Evolutionary conservation across 176 grass and related monocot species (phyloP), one percentile per base, ranked within the genome.

Genomic region (Calamus simplicifolius): DNA sequence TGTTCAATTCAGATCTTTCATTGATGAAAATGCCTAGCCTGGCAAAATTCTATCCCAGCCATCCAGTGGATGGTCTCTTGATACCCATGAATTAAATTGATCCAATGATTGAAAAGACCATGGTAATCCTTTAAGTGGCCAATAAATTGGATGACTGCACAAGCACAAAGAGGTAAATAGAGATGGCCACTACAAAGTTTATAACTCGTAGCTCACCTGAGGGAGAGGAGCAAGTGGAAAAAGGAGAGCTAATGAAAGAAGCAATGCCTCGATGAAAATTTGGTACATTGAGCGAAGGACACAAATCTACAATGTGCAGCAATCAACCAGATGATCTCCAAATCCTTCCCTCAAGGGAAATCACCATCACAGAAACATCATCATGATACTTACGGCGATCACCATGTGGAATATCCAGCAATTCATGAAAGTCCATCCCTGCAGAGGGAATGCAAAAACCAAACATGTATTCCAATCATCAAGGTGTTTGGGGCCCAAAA

Each of bases 281-380:
- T 60, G 64, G 66, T 77, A 78, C 43, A 3, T 66, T 69, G 1
- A 66, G 69, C 65, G 56, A 65, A 74, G 59, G 74, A 56, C 75
- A 77, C 66, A 81, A 68, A 76, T 68, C 54, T 19, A 61, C 49
- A 54, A n/a, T 15, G 28, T 16, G 25, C 16, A 58, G 70, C 19
- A 49, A 16, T 89, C 63, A 88, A 73, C 89, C 85, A 70, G 80
- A 65, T 8, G 62, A 65, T 51, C 49, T 65, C 62, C 62, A 65
- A 51, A 65, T 65, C 48, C 62, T 65, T 27, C 62, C 62, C 51
- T 65, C 62, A 5, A 65, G 23, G 49, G 62, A 65, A 28, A 65
- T 51, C 48, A 65, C 62, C 62, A 65, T 65, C 5, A 65, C 62
- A 3, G 62, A 65, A 27, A 65, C 62, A 65, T 65, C 62, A 3